Base-by-base conservation (phyloP, 164 flowering plant species). In the Dillenia suffruticosa region DNA sequence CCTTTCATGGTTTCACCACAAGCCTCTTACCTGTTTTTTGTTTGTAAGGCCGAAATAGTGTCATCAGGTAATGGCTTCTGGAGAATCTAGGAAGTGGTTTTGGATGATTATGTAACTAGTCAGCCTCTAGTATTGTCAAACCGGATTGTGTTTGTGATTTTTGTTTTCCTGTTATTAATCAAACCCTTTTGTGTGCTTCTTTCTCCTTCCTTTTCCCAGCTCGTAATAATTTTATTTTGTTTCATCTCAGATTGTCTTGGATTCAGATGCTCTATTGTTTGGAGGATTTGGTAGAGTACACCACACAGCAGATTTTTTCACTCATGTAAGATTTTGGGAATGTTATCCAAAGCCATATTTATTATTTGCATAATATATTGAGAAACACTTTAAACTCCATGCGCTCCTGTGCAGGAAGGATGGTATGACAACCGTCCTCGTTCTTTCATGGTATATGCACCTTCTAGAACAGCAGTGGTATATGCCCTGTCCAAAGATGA, bases 401-500 rank as follows among this genome's bases (percentile, higher is more conserved):
- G 49, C 26, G n/a, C 32, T 43, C 10, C 24, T 59, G 6, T 80
- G 81, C 90, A 95, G 99, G 97, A 89, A 9, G 87, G 84, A 44
- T 59, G 76, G 80, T 81, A 73, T 53, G 88, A 89, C 63, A 66
- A 82, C 63, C 70, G 99, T 14, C 97, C 99, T 22, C 72, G 59
- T 49, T 95, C 97, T 14, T 82, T 95, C 73, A 62, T 78, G 61
- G 73, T 92, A 16, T 95, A 95, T 61, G 79, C 96, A n/a, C 99
- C 99, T 54, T 63, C 74, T 65, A 81, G 99, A 77, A 88, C 99
- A 17, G 97, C 83, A 19, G 97, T 92, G 46, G 97, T 95, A 40
- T 95, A 95, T 71, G 90, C 85, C 17, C 67, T 76, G 22, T 70
- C 63, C 10, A 76, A 79, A 44, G 74, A 79, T 5, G 40, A 32